These are phyloP conservation scores for Haberlea rhodopensis DNA, from an alignment of 257 asterid species.

Conservation along the genomic window DNA sequence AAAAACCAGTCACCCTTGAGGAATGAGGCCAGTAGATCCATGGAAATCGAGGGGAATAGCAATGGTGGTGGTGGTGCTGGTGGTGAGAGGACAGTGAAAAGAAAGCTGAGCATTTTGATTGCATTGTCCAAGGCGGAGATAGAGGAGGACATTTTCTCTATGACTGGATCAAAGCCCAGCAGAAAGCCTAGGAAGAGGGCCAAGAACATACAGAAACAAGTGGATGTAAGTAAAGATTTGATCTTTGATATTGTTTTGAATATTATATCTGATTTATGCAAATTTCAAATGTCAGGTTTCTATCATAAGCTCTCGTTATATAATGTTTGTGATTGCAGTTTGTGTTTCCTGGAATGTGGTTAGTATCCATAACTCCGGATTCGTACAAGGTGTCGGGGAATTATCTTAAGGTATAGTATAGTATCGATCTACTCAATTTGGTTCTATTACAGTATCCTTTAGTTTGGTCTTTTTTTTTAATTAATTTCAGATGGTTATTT, in stretches of 20 bases:
- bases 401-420: conserved; percentile 58
- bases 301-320: not conserved
- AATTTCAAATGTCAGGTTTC: not conserved
- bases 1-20: not conserved
- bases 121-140: conserved; percentile 58
- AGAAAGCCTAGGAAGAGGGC: conserved; percentile 80
- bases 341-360: conserved; percentile 67
- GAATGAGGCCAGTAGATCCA: conserved; percentile 22
- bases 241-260: conserved; percentile 1
- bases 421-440: conserved; percentile 7
- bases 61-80: conserved; percentile 28
- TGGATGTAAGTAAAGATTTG: conserved; percentile 52
- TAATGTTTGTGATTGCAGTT: conserved; percentile 38
- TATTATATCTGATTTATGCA: not conserved
- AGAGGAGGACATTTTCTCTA: conserved; percentile 61
- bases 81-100: conserved; percentile 41
- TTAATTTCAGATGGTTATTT: conserved; percentile 6
- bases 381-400: conserved; percentile 64
- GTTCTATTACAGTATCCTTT: conserved; percentile 12
- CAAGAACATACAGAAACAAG: conserved; percentile 46
- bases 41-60: conserved; percentile 29
- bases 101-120: conserved; percentile 39
- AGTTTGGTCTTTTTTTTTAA: not conserved
- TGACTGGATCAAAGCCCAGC: conserved; percentile 64
- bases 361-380: conserved; percentile 54